A percentile compares a stretch with the other conserved stretches of the same genome.
Conservation (phyloP, 1,284 basidiomycete genomes). For the Dichomitus squalens region DNA sequence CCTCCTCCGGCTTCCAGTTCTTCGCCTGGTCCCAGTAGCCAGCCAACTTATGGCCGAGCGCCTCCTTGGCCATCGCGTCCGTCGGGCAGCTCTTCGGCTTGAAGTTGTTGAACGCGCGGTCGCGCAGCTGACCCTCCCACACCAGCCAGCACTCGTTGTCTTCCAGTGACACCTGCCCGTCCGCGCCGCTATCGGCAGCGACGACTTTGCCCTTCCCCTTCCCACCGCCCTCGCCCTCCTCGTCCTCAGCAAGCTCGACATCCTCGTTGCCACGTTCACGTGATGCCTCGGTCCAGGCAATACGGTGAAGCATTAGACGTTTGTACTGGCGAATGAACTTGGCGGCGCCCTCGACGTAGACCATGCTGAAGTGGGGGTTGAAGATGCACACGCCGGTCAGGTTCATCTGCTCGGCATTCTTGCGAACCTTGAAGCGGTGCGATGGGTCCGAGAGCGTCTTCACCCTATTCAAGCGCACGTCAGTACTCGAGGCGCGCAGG, state of each 20-base stretch:
- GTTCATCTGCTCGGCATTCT: slow-evolving; percentile 91
- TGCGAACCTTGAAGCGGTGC: slow-evolving; percentile 95
- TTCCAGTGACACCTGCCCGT: slow-evolving; percentile 58
- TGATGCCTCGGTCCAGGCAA: slow-evolving; percentile 94
- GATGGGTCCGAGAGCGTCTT: slow-evolving; percentile 89
- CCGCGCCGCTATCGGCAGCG: slow-evolving; percentile 30
- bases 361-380: slow-evolving; percentile 85
- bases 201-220: slow-evolving; percentile 36
- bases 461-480: slow-evolving; percentile 53
- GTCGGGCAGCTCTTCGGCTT: slow-evolving; percentile 85
- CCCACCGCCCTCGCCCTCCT: slow-evolving; percentile 38
- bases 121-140: slow-evolving; percentile 90
- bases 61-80: slow-evolving; percentile 84
- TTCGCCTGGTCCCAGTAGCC: slow-evolving; percentile 96
- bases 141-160: slow-evolving; percentile 90
- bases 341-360: slow-evolving; percentile 91
- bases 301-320: slow-evolving; percentile 84
- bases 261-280: slow-evolving; percentile 74
- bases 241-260: slow-evolving; percentile 61
- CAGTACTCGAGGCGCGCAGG: background rate
- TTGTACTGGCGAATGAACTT: slow-evolving; percentile 91
- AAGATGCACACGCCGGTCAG: slow-evolving; percentile 91
- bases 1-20: slow-evolving; percentile 80
- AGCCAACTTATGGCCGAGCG: slow-evolving; percentile 79
- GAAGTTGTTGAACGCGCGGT: slow-evolving; percentile 82